Evolutionary conservation across 148 eudicot species (phyloP), one percentile per base, ranked within the genome.

Genomic region (Rheum nobile): DNA sequence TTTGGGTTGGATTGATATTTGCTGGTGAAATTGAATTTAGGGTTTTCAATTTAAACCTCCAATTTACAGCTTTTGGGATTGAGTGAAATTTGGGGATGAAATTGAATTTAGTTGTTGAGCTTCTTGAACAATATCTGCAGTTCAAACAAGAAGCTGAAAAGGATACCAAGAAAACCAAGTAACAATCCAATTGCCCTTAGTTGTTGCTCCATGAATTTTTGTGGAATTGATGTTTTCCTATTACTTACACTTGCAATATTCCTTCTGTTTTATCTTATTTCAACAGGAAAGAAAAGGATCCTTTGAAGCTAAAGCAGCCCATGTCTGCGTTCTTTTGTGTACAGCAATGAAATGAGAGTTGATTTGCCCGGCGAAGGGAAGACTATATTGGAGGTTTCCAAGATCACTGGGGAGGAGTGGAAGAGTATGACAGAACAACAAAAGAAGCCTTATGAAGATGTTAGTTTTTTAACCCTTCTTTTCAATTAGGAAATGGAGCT

Each of bases 271-370:
- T 43, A 2, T 43, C 46, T 17, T 14, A 4, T 32, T 34, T 67
- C 14, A 38, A 2, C 75, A 74, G 75, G 75, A 74, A 74, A 74
- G 75, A 74, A 59, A 93, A 88, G 78, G 98, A 93, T 67, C 97
- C 95, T 26, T 80, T 78, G 79, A 93, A 93, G 71, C 98, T 97
- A 24, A 93, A 91, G 82, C 92, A 89, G 2, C 98, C 97, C 8
- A 73, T 91, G 84, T 75, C 88, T 68, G 92, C 98, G 14, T 93
- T 82, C 77, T n/a, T 93, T 93, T 80, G 59, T 93, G 84, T 93
- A 84, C 73, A 69, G 83, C 3, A 88, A 76, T 12, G 89, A 88
- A 78, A 82, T 92, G 37, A 79, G 97, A 48, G 78, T 88, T 1
- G 88, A 79, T 57, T 74, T 93, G 74, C 83, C 81, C 34, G 85